These are phyloP conservation scores for Wickerhamiella spandovensis DNA, from an alignment of 805 yeast genomes.

Conservation along the genomic window DNA sequence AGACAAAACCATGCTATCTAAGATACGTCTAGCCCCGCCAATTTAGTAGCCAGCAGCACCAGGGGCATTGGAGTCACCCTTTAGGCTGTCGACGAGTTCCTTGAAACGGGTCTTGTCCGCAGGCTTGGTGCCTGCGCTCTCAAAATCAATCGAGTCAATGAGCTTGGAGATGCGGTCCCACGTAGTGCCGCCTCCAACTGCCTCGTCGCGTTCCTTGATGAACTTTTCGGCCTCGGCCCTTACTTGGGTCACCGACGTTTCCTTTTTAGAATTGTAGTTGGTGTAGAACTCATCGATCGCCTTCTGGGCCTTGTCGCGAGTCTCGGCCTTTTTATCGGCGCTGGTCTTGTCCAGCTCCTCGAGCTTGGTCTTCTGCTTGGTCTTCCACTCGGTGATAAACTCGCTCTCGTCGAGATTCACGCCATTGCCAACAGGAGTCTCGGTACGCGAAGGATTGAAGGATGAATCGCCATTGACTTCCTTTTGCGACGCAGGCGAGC, in stretches of 20 bases:
- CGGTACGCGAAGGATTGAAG: constrained; percentile 1
- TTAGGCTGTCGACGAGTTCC: constrained; percentile 47
- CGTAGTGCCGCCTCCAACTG: constrained; percentile 30
- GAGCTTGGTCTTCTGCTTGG: constrained; percentile 66
- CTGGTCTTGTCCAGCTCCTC: constrained; percentile 65
- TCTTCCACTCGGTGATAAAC: constrained; percentile 65
- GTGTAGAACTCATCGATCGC: constrained; percentile 88
- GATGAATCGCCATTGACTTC: constrained; percentile 1
- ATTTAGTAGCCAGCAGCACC: constrained; percentile 59
- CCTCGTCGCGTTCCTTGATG: constrained; percentile 56
- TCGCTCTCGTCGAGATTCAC: constrained; percentile 36
- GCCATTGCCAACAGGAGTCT: constrained; percentile 16
- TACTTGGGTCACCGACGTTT: constrained; percentile 49
- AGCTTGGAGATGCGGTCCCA: constrained; percentile 50
- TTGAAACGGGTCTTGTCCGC: constrained; percentile 62
- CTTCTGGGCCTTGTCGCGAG: constrained; percentile 63
- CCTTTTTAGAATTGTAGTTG: constrained; percentile 74
- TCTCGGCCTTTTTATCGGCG: constrained; percentile 45
- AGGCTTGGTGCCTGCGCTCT: constrained; percentile 32
- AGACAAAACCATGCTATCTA: neutral
- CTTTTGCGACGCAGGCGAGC: constrained; percentile 8
- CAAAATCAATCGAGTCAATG: constrained; percentile 29
- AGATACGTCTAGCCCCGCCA: neutral
- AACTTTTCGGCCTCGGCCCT: constrained; percentile 58
- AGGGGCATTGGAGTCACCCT: constrained; percentile 60